A percentile compares a stretch with the other conserved stretches of the same genome.
These are phyloP conservation scores for Rhexocercosporidium sp. DNA, from an alignment of 2,329 filamentous ascomycete genomes.

Conservation along the genomic window DNA sequence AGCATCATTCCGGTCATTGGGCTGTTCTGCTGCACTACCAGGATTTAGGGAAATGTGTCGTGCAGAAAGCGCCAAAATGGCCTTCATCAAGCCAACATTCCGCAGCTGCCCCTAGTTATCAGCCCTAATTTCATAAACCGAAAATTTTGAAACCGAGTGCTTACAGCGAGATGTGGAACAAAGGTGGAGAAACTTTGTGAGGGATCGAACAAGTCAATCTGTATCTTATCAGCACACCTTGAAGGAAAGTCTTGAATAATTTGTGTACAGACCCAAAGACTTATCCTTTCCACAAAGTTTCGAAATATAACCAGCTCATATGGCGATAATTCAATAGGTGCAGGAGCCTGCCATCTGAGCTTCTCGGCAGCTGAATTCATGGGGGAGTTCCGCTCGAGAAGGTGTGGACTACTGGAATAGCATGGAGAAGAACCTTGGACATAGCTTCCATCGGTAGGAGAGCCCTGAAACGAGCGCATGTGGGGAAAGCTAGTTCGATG, in stretches of 20 bases:
- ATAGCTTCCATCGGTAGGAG: background rate
- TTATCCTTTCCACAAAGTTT: constrained; percentile 36
- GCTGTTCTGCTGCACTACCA: constrained; percentile 26
- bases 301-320: constrained; percentile 34
- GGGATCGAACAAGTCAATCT: constrained; percentile 45
- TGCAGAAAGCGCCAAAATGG: constrained; percentile 60
- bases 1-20: constrained; percentile 45
- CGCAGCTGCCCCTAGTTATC: constrained; percentile 46
- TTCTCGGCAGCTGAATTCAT: constrained; percentile 13
- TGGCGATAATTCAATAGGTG: constrained; percentile 29
- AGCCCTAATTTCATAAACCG: constrained; percentile 17
- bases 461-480: constrained; percentile 5
- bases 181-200: constrained; percentile 43
- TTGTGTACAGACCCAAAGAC: constrained; percentile 30
- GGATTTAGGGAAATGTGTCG: constrained; percentile 51
- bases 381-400: constrained; percentile 22
- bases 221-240: background rate
- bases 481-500: constrained; percentile 9
- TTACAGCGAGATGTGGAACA: constrained; percentile 43
- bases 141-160: background rate
- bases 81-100: constrained; percentile 62
- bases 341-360: constrained; percentile 30
- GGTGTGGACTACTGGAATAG: constrained; percentile 17
- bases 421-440: background rate
- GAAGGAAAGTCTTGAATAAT: too few species aligned